Percentiles rank a stretch among this genome's conserved stretches.
Evolutionary conservation across 768 basidiomycete genomes (phyloP).

Genomic region (Podaxis rugospora): DNA sequence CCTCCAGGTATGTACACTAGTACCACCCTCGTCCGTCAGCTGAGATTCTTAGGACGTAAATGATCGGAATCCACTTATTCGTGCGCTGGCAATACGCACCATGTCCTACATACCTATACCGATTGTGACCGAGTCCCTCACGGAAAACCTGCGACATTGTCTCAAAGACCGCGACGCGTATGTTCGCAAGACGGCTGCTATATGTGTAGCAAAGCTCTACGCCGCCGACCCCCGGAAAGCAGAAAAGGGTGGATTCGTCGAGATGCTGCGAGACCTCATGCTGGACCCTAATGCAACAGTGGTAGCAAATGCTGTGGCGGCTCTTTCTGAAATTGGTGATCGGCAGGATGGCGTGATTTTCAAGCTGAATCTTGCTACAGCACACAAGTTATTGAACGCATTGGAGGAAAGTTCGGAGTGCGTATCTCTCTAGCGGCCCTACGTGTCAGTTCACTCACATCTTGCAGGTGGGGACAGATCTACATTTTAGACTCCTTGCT

Average conservation of each 20-base stretch:
- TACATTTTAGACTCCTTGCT: constrained; percentile 94
- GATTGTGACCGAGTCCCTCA: constrained; percentile 76
- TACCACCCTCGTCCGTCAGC: constrained; percentile 1
- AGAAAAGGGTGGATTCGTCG: constrained; percentile 88
- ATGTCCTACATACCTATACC: constrained; percentile 99
- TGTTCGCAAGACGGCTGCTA: constrained; percentile 97
- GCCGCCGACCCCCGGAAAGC: constrained; percentile 81
- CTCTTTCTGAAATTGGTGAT: constrained; percentile 95
- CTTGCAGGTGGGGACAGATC: constrained; percentile 91
- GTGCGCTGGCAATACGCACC: constrained; percentile 94
- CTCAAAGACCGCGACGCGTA: constrained; percentile 95
- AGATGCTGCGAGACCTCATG: constrained; percentile 86
- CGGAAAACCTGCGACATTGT: constrained; percentile 88
- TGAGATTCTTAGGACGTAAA: constrained; percentile 73
- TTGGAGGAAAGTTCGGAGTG: constrained; percentile 97
- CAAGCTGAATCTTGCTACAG: constrained; percentile 80
- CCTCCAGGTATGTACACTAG: constrained; percentile 56
- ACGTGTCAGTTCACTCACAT: constrained; percentile 13
- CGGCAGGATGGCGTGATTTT: constrained; percentile 92
- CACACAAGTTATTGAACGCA: constrained; percentile 87
- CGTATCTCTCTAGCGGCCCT: constrained; percentile 27
- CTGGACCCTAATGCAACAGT: constrained; percentile 95
- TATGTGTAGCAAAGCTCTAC: constrained; percentile 96
- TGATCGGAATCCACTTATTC: constrained; percentile 94
- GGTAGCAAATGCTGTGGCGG: constrained; percentile 95